Conservation (phyloP, 148 eudicot species). For the Cornus controversa region DNA sequence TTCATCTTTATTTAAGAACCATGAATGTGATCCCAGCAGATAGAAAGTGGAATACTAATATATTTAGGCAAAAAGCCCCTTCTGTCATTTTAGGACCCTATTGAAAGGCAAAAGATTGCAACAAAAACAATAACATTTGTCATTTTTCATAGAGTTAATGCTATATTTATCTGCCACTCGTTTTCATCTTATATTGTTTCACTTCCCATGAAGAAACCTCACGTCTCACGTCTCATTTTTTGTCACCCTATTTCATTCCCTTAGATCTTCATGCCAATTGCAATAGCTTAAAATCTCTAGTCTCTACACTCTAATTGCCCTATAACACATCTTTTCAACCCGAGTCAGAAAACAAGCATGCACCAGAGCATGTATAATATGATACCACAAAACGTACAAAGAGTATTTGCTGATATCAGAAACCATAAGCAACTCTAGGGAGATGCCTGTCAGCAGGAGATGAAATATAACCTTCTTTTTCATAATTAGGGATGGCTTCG, state of each 20-base stretch:
- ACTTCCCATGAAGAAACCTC: background rate
- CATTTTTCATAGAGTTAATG: background rate
- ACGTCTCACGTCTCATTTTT: background rate
- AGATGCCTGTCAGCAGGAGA: too few species aligned
- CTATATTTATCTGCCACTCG: background rate
- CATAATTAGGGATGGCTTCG: background rate
- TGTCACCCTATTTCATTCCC: background rate
- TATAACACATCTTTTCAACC: background rate
- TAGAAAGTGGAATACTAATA: background rate
- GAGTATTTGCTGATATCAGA: background rate
- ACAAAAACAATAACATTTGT: background rate
- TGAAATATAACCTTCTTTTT: too few species aligned
- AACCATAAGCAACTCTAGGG: background rate
- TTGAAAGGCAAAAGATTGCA: background rate
- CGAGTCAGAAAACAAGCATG: background rate
- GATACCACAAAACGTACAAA: background rate
- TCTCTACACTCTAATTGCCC: background rate
- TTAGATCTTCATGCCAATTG: background rate
- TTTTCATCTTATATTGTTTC: background rate
- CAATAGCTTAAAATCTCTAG: background rate
- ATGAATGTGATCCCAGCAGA: background rate
- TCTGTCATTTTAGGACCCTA: background rate
- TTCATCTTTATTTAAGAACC: background rate
- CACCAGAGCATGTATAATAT: background rate
- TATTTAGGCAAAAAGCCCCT: background rate